phyloP scores from a whole-genome alignment of 1,284 basidiomycete species.

The Golubevia sp. region DNA sequence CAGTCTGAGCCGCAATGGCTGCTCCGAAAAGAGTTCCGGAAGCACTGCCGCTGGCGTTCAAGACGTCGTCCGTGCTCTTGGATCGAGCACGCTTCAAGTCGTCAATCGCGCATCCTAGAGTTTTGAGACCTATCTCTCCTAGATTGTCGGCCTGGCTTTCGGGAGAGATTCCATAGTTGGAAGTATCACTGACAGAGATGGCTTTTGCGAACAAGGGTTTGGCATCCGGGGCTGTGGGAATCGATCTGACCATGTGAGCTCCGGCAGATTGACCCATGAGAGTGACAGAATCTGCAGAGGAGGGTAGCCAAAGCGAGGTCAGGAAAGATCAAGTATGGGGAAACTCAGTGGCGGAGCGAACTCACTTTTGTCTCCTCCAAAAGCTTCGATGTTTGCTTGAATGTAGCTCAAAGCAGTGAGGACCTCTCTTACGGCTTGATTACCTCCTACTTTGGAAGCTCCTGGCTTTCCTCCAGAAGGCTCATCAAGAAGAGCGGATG shows the following conservation, averaged over 20 bases:
- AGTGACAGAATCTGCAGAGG: constrained; percentile 75
- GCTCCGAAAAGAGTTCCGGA: constrained; percentile 63
- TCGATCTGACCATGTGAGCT: constrained; percentile 74
- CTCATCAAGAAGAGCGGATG: constrained; percentile 20
- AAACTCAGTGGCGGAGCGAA: too few relatives aligned
- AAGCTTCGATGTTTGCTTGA: constrained; percentile 65
- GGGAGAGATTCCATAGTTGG: constrained; percentile 74
- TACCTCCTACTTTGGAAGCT: constrained; percentile 23
- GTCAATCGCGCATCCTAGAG: not conserved
- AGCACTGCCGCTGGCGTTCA: constrained; percentile 67
- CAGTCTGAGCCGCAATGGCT: too few relatives aligned
- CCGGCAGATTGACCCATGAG: constrained; percentile 87
- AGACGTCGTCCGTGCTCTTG: constrained; percentile 68
- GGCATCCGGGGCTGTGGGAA: constrained; percentile 49
- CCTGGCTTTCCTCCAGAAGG: constrained; percentile 1
- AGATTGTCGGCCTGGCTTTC: constrained; percentile 82
- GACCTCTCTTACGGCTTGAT: constrained; percentile 44
- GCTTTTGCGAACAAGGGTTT: constrained; percentile 35
- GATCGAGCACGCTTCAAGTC: not conserved
- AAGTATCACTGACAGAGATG: not conserved
- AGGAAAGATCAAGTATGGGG: too few relatives aligned
- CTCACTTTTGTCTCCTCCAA: constrained; percentile 72
- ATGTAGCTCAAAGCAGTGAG: constrained; percentile 66
- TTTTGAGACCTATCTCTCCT: constrained; percentile 26
- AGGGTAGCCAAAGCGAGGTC: too few relatives aligned